Conservation (phyloP, 306 rosid genomes). For the Quercus rubra region DNA sequence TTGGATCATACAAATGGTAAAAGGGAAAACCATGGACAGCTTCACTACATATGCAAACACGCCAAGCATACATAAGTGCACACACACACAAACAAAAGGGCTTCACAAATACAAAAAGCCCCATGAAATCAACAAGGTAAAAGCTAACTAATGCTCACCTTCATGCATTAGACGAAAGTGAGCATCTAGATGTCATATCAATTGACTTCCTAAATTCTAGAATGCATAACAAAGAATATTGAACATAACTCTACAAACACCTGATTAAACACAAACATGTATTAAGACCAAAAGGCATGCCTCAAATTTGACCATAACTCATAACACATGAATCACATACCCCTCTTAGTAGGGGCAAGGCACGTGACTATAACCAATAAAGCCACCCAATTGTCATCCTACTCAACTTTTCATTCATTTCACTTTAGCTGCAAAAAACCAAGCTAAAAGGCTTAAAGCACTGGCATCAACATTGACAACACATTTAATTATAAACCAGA, state of each 20-base stretch:
- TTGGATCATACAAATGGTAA: neutral
- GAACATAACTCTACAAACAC: no score
- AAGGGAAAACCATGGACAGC: neutral
- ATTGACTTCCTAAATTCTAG: neutral
- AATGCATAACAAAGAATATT: neutral
- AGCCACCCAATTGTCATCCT: neutral
- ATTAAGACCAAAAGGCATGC: neutral
- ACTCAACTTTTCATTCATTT: neutral
- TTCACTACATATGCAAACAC: neutral
- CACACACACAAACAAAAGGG: neutral
- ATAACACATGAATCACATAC: neutral
- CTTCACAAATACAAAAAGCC: neutral
- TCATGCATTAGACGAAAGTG: neutral
- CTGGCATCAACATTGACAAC: neutral
- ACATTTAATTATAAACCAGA: neutral
- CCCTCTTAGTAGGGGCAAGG: neutral
- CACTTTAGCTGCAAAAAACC: neutral
- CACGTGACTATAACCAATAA: neutral
- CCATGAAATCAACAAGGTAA: neutral
- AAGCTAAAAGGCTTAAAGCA: neutral
- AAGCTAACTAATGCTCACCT: neutral
- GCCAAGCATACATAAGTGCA: neutral
- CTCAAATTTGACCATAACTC: neutral
- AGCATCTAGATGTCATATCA: neutral
- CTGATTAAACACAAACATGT: neutral